Evolutionary conservation across 805 yeast species (phyloP), one percentile per base, ranked within the genome.

Genomic region (Danielia oregonensis): DNA sequence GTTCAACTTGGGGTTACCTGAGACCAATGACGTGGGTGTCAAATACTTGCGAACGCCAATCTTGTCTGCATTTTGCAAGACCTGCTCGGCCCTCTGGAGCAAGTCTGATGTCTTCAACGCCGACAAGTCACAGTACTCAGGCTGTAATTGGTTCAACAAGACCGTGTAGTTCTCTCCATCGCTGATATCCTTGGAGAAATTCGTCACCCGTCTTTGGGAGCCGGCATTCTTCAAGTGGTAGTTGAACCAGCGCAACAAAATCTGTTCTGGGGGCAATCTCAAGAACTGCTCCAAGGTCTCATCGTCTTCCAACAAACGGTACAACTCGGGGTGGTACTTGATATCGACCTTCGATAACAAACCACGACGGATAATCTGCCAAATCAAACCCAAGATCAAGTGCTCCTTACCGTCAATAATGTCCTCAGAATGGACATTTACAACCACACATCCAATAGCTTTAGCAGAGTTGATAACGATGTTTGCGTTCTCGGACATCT

Each of bases 331-430:
- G 55, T 93, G 98, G 44, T 82, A 70, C 63, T 91, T 89, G 61
- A 93, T 93, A 62, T 93, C 98, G 57, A 93, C 93, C 65, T 93
- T 93, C 48, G 91, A 78, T 49, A 93, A 78, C 56, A 93, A 70
- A 30, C 98, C 98, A 64, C 96, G 82, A 67, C 98, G 82, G 50
- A 93, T 93, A 53, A 93, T 86, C 70, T 93, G 98, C 97, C 97
- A 89, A 48, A 89, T 82, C 46, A 89, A 71, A 36, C 97, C 97
- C 45, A 91, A 65, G 39, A 89, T 84, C 58, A 89, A 74, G 61
- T 89, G 96, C 55, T 87, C 94, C 51, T 85, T 89, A 50, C 97
- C 97, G 53, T 88, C 97, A 43, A 86, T 82, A 35, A 89, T 86
- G 59, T 88, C 96, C 57, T 88, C 96, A 11, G 97, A 85, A 51